These are phyloP conservation scores for Podospora pseudoanserina DNA, from an alignment of 495 filamentous ascomycete genomes.

Conservation along the genomic window DNA sequence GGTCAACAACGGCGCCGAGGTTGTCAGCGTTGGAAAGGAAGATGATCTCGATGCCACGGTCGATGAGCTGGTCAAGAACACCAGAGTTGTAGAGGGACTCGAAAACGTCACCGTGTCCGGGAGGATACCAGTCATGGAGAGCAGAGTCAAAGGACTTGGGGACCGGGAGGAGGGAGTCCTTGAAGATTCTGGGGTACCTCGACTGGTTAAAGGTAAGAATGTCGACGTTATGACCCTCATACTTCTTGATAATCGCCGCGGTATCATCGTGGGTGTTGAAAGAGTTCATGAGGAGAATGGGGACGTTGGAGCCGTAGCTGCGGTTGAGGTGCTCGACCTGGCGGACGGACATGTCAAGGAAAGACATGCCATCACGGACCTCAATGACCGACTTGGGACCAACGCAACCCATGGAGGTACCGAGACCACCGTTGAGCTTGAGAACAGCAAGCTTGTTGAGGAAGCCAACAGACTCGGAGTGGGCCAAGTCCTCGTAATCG, in stretches of 20 bases:
- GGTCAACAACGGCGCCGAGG: slow-evolving; percentile 93
- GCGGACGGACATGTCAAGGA: slow-evolving; percentile 96
- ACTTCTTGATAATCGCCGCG: slow-evolving; percentile 99
- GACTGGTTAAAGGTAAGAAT: slow-evolving; percentile 99
- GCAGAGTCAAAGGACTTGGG: slow-evolving; percentile 85
- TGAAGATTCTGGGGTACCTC: slow-evolving; percentile 91
- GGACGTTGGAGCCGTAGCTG: slow-evolving; percentile 94
- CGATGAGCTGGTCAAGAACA: slow-evolving; percentile 91
- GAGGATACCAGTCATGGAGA: slow-evolving; percentile 97
- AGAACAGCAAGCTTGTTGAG: slow-evolving; percentile 96
- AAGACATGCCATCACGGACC: slow-evolving; percentile 99
- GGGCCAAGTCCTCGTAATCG: slow-evolving; percentile 81
- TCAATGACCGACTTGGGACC: slow-evolving; percentile 99
- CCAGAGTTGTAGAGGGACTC: slow-evolving; percentile 99
- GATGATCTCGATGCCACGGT: slow-evolving; percentile 92
- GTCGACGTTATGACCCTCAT: slow-evolving; percentile 99
- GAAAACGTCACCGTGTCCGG: slow-evolving; percentile 98
- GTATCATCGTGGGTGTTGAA: slow-evolving; percentile 99
- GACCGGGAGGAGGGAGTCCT: slow-evolving; percentile 94
- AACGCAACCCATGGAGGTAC: slow-evolving; percentile 99
- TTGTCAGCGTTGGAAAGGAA: slow-evolving; percentile 99
- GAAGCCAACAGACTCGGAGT: slow-evolving; percentile 83
- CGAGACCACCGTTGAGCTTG: slow-evolving; percentile 98
- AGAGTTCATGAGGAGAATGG: slow-evolving; percentile 99
- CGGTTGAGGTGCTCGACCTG: slow-evolving; percentile 99